Conservation (phyloP, 2,329 filamentous ascomycete genomes). For the Botryotinia convoluta region DNA sequence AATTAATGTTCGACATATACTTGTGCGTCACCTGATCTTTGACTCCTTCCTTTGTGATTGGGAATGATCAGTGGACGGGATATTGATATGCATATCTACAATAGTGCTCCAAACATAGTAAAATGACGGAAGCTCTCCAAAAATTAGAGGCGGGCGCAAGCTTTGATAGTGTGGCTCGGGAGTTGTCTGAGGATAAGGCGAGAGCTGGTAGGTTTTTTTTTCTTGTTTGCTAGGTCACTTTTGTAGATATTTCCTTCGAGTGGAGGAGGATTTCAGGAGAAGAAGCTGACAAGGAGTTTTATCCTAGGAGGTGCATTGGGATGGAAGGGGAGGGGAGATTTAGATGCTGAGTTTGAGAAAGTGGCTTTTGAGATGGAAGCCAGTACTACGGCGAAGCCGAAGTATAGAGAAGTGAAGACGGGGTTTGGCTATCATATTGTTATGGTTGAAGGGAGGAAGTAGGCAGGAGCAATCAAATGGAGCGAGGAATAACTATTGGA, state of each 20-base stretch:
- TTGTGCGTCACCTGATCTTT: conserved; percentile 30
- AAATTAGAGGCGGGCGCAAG: conserved; percentile 65
- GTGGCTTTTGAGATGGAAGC: conserved; percentile 67
- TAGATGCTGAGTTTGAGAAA: conserved; percentile 69
- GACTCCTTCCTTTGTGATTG: background rate
- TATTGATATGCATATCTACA: background rate
- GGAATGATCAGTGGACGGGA: background rate
- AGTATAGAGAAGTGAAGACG: conserved; percentile 70
- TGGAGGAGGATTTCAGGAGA: background rate
- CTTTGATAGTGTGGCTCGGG: conserved; percentile 71
- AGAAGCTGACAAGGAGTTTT: background rate
- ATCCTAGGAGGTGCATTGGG: conserved; percentile 65
- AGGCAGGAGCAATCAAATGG: background rate
- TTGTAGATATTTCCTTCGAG: background rate
- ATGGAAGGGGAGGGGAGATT: conserved; percentile 67
- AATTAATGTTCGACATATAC: conserved; percentile 73
- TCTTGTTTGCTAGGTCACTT: background rate
- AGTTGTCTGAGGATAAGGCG: conserved; percentile 76
- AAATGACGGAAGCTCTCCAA: conserved; percentile 71
- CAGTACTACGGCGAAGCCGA: conserved; percentile 63
- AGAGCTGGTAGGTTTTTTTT: conserved; percentile 50
- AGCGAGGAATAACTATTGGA: background rate
- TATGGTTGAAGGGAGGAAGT: conserved; percentile 56
- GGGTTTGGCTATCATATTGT: conserved; percentile 76
- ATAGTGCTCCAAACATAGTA: conserved; percentile 71